Evolutionary conservation across 192 early-diverging fungal genomes (phyloP).

Genomic region (Pilobolus umbonatus): DNA sequence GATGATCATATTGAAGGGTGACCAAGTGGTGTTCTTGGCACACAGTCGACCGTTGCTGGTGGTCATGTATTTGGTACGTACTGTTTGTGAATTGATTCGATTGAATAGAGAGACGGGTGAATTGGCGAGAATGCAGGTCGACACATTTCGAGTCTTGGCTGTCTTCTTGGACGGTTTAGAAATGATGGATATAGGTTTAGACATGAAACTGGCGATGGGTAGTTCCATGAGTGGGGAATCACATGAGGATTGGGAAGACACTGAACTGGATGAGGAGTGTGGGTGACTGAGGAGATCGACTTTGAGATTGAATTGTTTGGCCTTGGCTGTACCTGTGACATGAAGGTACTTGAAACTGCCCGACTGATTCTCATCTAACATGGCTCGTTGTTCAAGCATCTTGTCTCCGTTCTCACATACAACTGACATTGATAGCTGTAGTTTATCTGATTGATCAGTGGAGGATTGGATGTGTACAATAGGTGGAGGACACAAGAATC

Average conservation of each 20-base stretch:
- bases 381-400: slow-evolving; percentile 30
- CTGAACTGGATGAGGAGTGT: not conserved
- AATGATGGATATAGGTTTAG: slow-evolving; percentile 76
- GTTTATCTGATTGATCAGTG: slow-evolving; percentile 16
- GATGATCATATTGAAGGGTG: slow-evolving; percentile 53
- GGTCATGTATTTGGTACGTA: slow-evolving; percentile 80
- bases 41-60: slow-evolving; percentile 54
- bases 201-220: slow-evolving; percentile 54
- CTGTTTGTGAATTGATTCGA: slow-evolving; percentile 88
- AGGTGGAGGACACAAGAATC: slow-evolving; percentile 75
- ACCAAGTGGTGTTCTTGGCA: slow-evolving; percentile 57
- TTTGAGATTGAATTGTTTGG: slow-evolving; percentile 69
- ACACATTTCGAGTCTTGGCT: slow-evolving; percentile 73
- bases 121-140: slow-evolving; percentile 70
- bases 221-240: not conserved
- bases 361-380: slow-evolving; percentile 47
- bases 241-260: not conserved
- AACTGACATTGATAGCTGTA: slow-evolving; percentile 60
- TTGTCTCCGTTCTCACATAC: slow-evolving; percentile 33
- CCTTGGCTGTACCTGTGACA: slow-evolving; percentile 75
- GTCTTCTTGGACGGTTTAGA: slow-evolving; percentile 94
- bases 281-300: slow-evolving; percentile 41
- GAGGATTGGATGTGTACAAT: slow-evolving; percentile 57
- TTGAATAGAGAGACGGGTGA: slow-evolving; percentile 86
- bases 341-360: slow-evolving; percentile 75